Percentiles rank a stretch among this genome's conserved stretches.
Conservation (phyloP, 805 yeast genomes). For the Saccharomycopsis babjevae region DNA sequence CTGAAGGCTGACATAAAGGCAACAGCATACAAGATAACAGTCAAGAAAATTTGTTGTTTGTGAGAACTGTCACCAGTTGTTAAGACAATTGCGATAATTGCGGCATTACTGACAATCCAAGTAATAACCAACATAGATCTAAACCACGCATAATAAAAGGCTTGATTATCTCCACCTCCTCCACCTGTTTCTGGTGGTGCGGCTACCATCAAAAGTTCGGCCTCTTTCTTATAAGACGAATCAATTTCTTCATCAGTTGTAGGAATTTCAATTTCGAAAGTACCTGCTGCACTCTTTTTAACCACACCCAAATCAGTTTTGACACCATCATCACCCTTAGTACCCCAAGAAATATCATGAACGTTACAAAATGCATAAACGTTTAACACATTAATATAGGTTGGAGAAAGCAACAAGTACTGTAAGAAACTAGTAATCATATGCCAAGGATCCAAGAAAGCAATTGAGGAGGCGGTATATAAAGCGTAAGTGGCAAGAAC, state of each 20-base stretch:
- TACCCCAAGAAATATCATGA: slow-evolving; percentile 97
- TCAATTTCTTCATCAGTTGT: slow-evolving; percentile 73
- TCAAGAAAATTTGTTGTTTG: slow-evolving; percentile 58
- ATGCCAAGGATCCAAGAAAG: slow-evolving; percentile 87
- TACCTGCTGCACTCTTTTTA: slow-evolving; percentile 54
- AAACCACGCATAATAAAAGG: slow-evolving; percentile 81
- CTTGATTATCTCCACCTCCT: slow-evolving; percentile 30
- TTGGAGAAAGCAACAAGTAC: slow-evolving; percentile 75
- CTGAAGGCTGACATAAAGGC: slow-evolving; percentile 83
- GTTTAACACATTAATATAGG: slow-evolving; percentile 82
- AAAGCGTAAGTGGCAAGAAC: slow-evolving; percentile 74
- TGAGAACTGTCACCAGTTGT: slow-evolving; percentile 20
- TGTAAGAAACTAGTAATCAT: slow-evolving; percentile 83
- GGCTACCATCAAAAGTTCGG: slow-evolving; percentile 43
- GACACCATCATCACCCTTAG: slow-evolving; percentile 70
- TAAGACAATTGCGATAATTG: slow-evolving; percentile 71
- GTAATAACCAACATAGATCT: slow-evolving; percentile 80
- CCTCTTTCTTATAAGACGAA: slow-evolving; percentile 54
- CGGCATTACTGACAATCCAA: slow-evolving; percentile 84
- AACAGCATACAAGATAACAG: slow-evolving; percentile 85
- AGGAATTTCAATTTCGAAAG: slow-evolving; percentile 62
- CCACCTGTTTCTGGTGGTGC: slow-evolving; percentile 27
- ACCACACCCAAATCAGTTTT: slow-evolving; percentile 62
- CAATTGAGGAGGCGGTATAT: slow-evolving; percentile 64
- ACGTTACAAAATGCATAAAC: slow-evolving; percentile 94